Conservation (phyloP, 139 green algal species). For the Auxenochlorella pyrenoidosa region DNA sequence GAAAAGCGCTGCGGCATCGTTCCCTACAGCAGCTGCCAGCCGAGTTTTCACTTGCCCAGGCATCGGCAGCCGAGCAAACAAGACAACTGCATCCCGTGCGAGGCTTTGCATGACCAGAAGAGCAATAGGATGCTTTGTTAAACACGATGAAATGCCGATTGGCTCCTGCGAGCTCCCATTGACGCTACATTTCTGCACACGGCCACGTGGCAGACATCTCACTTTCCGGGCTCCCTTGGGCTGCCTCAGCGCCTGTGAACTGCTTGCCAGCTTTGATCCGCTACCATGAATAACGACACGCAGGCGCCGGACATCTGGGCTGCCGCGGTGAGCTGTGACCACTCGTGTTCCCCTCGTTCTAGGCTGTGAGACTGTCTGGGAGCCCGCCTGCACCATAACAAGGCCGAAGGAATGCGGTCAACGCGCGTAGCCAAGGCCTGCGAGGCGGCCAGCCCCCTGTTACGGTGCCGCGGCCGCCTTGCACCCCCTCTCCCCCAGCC, state of each 20-base stretch:
- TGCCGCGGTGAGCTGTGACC: slow-evolving; percentile 42
- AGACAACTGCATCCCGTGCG: slow-evolving; percentile 25
- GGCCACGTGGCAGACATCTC: neutral
- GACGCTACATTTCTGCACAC: too few species aligned
- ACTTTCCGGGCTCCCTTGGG: neutral
- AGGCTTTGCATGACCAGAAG: neutral
- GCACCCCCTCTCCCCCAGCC: neutral
- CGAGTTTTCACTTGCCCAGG: slow-evolving; percentile 76
- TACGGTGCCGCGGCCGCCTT: neutral
- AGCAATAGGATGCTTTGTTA: neutral
- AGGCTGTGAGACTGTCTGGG: neutral
- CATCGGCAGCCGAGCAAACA: slow-evolving; percentile 68
- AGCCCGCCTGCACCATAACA: neutral
- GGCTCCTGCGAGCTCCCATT: too few species aligned
- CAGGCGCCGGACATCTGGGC: slow-evolving; percentile 56
- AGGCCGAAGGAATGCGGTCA: too few species aligned
- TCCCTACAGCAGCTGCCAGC: slow-evolving; percentile 63
- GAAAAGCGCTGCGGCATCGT: slow-evolving; percentile 51
- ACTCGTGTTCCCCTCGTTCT: neutral
- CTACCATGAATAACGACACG: slow-evolving; percentile 11
- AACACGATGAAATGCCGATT: neutral
- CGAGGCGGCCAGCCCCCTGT: neutral
- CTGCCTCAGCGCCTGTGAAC: too few species aligned
- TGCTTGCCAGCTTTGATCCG: neutral
- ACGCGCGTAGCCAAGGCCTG: too few species aligned